Evolutionary conservation across 768 basidiomycete species (phyloP).

Genomic region (Butyriboletus loyo): DNA sequence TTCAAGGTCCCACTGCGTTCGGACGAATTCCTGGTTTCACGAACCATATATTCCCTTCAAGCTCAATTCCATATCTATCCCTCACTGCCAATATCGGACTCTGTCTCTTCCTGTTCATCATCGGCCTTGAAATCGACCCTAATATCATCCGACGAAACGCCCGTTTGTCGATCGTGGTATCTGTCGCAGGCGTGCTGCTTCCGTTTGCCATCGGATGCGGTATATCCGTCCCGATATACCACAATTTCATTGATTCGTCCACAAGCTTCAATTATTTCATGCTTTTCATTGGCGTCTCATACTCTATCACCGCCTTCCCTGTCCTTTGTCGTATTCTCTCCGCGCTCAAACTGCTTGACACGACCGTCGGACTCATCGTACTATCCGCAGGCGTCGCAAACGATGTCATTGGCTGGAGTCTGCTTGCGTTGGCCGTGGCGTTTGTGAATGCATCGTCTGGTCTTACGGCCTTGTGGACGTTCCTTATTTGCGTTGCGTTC

Average conservation of each 20-base stretch:
- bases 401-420: constrained; percentile 84
- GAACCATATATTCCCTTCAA: constrained; percentile 73
- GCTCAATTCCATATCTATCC: constrained; percentile 71
- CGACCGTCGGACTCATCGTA: constrained; percentile 89
- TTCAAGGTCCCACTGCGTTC: constrained; percentile 48
- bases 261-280: constrained; percentile 83
- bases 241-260: constrained; percentile 58
- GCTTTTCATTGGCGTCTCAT: constrained; percentile 91
- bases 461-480: constrained; percentile 80
- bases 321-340: constrained; percentile 88
- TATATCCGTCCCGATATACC: constrained; percentile 69
- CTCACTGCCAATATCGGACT: constrained; percentile 89
- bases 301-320: constrained; percentile 85
- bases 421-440: constrained; percentile 88
- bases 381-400: constrained; percentile 91
- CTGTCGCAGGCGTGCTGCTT: constrained; percentile 76
- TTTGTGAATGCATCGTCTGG: constrained; percentile 87
- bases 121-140: constrained; percentile 89
- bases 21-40: constrained; percentile 91
- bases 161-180: constrained; percentile 61
- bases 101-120: constrained; percentile 86
- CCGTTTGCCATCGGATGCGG: constrained; percentile 89
- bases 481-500: constrained; percentile 80
- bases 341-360: constrained; percentile 87
- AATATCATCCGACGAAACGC: constrained; percentile 75